Percentiles rank a stretch among this genome's conserved stretches.
Conservation (phyloP, 2,329 filamentous ascomycete species). For the Pseudocercospora eumusae region DNA sequence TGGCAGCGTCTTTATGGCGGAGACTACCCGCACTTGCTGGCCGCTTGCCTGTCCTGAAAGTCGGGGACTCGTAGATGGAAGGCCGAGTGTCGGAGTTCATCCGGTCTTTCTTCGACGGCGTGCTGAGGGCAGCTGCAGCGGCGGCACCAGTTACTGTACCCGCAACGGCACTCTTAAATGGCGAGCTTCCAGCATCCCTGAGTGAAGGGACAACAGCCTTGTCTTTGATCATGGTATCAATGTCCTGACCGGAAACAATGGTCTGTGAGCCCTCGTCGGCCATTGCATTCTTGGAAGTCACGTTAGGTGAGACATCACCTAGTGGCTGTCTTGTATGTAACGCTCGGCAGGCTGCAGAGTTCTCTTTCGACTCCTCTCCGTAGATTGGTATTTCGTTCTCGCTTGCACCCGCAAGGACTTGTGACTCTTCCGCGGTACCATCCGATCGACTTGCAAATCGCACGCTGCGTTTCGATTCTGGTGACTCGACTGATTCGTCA, state of each 20-base stretch:
- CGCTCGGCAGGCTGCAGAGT: not conserved
- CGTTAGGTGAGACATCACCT: constrained; percentile 19
- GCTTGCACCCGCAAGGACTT: not conserved
- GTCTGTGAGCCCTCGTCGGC: constrained; percentile 79
- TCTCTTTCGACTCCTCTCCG: constrained; percentile 24
- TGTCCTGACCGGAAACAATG: constrained; percentile 74
- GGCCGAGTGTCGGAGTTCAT: constrained; percentile 20
- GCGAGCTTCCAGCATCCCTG: constrained; percentile 27
- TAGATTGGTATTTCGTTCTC: constrained; percentile 23
- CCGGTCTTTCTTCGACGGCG: constrained; percentile 19
- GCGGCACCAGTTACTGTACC: constrained; percentile 21
- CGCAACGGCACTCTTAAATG: constrained; percentile 18
- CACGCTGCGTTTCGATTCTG: constrained; percentile 13
- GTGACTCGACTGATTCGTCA: constrained; percentile 16
- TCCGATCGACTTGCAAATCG: constrained; percentile 11
- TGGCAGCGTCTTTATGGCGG: constrained; percentile 50
- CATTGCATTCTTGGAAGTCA: constrained; percentile 23
- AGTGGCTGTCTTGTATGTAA: constrained; percentile 19
- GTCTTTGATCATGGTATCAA: constrained; percentile 71
- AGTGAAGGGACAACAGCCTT: constrained; percentile 41
- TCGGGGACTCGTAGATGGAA: constrained; percentile 27
- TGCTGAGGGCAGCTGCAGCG: constrained; percentile 15
- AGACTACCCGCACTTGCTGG: constrained; percentile 74
- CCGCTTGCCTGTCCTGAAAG: constrained; percentile 44
- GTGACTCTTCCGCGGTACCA: not conserved